Evolutionary conservation across 805 yeast genomes (phyloP), one percentile per base, ranked within the genome.

Genomic region (Suhomyces kilbournensis): DNA sequence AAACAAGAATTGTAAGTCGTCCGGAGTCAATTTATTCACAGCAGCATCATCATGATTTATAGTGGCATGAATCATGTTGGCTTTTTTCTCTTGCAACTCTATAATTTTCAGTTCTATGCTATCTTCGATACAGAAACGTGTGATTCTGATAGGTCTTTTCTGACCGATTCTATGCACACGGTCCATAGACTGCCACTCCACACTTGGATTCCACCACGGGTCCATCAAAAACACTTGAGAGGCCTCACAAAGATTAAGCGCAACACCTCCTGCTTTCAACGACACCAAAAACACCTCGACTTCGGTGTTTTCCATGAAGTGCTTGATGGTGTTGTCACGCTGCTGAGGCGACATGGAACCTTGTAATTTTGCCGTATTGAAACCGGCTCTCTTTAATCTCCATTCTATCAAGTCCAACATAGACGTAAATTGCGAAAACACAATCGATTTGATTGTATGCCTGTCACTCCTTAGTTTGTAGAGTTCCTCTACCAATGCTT

Each of bases 131-230:
- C 96, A 90, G 64, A 94, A 84, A 46, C 97, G 80, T 7, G 97
- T 91, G 58, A 94, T 90, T 56, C 90, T 81, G 8, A 94, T 97
- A 0, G 99, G 99, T 58, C 99, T 74, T 61, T 81, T 88, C 68
- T 94, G 99, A 5, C 98, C 97, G 56, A 94, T 94, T 71, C 99
- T 83, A 70, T 94, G 98, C 20, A 94, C 97, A 72, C 99, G 84
- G 69, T 94, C 99, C 70, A 96, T 97, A 48, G 96, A 86, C 68
- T 94, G 99, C 91, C 97, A 94, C 68, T 94, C 99, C 7, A 93
- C 94, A 59, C 96, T 88, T 1, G 98, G 98, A 66, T 94, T 96
- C 98, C 99, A 94, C 99, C 99, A 94, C 34, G 98, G 98, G 63
- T 94, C 99, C 76, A 94, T 77, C 44, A 94, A 78, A 60, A 94